Percentiles rank a stretch among this genome's conserved stretches.
These are phyloP conservation scores for Batkoa obscura DNA, from an alignment of 371 early-diverging fungal species.

Conservation along the genomic window DNA sequence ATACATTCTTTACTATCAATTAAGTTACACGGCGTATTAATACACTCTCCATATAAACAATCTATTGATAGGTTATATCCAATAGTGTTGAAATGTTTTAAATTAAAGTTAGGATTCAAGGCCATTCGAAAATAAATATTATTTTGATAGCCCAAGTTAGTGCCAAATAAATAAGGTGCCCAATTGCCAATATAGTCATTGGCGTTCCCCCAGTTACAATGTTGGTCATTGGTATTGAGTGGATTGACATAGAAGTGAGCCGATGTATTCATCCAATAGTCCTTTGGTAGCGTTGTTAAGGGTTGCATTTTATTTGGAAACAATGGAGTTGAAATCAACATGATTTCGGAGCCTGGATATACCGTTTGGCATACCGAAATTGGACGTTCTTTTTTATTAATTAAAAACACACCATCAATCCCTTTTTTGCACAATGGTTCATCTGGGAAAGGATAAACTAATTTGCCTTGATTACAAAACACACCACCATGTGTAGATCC, in stretches of 20 bases:
- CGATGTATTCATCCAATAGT: constrained; percentile 19
- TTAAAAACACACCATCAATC: constrained; percentile 11
- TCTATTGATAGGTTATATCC: too few species aligned
- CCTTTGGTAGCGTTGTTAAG: constrained; percentile 10
- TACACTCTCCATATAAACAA: too few species aligned
- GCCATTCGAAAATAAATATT: constrained; percentile 19
- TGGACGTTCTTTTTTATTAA: constrained; percentile 13
- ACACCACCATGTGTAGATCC: constrained; percentile 21
- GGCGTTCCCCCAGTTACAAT: constrained; percentile 18
- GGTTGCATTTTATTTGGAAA: constrained; percentile 11
- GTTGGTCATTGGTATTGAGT: constrained; percentile 11
- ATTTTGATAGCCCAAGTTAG: constrained; percentile 15
- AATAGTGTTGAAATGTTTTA: too few species aligned
- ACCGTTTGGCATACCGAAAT: constrained; percentile 22
- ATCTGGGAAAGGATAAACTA: constrained; percentile 14
- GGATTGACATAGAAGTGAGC: constrained; percentile 20
- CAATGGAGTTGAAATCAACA: constrained; percentile 21
- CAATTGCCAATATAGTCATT: constrained; percentile 17
- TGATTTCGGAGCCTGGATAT: constrained; percentile 22
- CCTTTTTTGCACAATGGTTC: constrained; percentile 13
- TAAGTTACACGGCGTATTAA: too few species aligned
- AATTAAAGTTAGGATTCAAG: constrained; percentile 18
- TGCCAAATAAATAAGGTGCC: constrained; percentile 20
- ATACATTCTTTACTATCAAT: too few species aligned
- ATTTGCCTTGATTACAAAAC: constrained; percentile 13